A percentile compares a stretch with the other conserved stretches of the same genome.
Evolutionary conservation across 257 asterid species (phyloP).

Genomic region (Solanum acaule): DNA sequence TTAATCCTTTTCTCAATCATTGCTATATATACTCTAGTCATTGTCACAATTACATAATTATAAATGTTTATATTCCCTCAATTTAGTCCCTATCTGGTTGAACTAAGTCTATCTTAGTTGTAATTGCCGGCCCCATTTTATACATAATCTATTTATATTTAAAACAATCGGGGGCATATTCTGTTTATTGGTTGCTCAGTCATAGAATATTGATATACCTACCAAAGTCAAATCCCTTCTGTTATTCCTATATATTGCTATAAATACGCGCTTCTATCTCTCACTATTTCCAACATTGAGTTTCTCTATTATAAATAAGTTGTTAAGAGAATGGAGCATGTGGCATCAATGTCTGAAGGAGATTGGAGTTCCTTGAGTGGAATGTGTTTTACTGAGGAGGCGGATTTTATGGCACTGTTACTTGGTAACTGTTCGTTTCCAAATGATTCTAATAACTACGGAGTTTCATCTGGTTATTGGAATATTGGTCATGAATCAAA

Average conservation of each 20-base stretch:
- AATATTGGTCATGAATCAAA: background rate
- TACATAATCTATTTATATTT: background rate
- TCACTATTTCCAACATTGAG: background rate
- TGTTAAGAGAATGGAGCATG: conserved; percentile 33
- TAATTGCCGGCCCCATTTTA: background rate
- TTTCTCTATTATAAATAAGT: background rate
- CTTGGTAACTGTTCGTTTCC: conserved; percentile 12
- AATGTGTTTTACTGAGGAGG: conserved; percentile 41
- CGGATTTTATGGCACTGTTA: conserved; percentile 24
- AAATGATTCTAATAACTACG: conserved; percentile 16
- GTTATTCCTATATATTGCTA: background rate
- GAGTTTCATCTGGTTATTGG: background rate
- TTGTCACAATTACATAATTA: background rate
- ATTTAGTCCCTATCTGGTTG: background rate
- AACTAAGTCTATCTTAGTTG: conserved; percentile 3
- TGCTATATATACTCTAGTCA: conserved; percentile 6
- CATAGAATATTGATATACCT: background rate
- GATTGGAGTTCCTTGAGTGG: conserved; percentile 58
- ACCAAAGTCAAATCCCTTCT: background rate
- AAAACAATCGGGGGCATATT: background rate
- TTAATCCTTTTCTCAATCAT: conserved; percentile 3
- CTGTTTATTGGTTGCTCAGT: background rate
- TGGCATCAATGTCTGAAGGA: conserved; percentile 48
- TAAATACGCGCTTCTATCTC: background rate
- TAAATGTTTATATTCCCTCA: background rate